A percentile compares a stretch with the other conserved stretches of the same genome.
phyloP scores from a whole-genome alignment of 202 grass and related monocot species.

The Setaria italica region DNA sequence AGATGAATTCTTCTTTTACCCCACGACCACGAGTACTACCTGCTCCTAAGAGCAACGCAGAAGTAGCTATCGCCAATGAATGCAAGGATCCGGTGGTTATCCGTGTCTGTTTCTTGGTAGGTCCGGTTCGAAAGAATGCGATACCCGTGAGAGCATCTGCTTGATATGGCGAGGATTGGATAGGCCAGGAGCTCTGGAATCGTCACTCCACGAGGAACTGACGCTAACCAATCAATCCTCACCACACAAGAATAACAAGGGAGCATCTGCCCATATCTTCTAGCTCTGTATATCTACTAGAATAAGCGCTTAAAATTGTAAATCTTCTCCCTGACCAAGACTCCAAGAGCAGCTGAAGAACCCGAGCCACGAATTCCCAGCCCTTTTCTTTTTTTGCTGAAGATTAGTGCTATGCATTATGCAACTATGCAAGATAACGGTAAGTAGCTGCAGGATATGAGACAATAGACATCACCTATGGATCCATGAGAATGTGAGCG shows the following conservation, averaged over 20 bases:
- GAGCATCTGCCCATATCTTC: conserved; percentile 12
- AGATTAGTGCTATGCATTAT: not conserved
- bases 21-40: not conserved
- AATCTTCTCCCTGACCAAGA: not conserved
- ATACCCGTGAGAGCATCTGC: conserved; percentile 19
- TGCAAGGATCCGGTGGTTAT: conserved; percentile 9
- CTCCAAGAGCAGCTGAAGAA: conserved; percentile 13
- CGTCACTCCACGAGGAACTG: conserved; percentile 35
- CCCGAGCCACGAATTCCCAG: not conserved
- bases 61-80: not conserved
- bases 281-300: not conserved
- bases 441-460: not conserved
- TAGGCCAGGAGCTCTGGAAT: not conserved
- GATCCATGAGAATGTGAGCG: not conserved
- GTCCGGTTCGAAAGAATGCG: conserved; percentile 14
- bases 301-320: not conserved
- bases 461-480: conserved; percentile 10
- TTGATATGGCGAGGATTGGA: conserved; percentile 45
- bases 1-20: conserved; percentile 2
- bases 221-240: conserved; percentile 21
- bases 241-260: not conserved
- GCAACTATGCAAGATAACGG: not conserved
- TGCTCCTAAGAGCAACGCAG: not conserved
- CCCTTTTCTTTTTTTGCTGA: not conserved
- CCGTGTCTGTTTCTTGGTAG: conserved; percentile 40